Evolutionary conservation across 331 rosid genomes (phyloP), one percentile per base, ranked within the genome.

Genomic region (Saraca asoca): DNA sequence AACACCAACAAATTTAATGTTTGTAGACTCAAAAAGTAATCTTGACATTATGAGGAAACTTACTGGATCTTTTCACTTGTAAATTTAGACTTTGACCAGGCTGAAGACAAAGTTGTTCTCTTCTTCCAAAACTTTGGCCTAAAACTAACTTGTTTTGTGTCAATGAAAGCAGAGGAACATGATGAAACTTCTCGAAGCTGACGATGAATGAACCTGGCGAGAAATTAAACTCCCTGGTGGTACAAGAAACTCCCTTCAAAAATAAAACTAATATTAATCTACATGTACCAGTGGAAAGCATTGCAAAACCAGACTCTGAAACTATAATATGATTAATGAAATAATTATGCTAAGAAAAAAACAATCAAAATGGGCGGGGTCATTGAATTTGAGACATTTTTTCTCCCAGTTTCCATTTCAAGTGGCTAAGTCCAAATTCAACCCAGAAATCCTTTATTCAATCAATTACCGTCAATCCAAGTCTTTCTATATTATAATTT

Each of bases 161-260:
- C 19, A 43, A 72, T 48, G 73, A 75, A 15, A 76, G 64, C 66
- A 74, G 62, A 57, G 68, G 59, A 45, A 70, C 81, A 69, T 15
- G 75, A 29, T 44, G 70, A 10, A 42, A 70, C 74, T 58, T 77
- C 65, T 48, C 66, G 58, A 70, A 74, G 66, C 66, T 74, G 61
- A 60, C 69, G 68, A 62, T 39, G 43, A 79, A 24, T 24, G 31
- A 54, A 52, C 76, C 54, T 0, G 73, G 78, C 51, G 51, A 49
- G 74, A 78, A 64, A 55, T 51, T 76, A 24, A 67, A 58, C 60
- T 77, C 87, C 75, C 20, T 77, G 73, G 42, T 45, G 11, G 53
- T 20, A 66, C 80, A 72, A 72, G 78, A 69, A 75, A 66, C 53
- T 16, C 82, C 88, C 88, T 87, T 45, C 70, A 75, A 12, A 59